Evolutionary conservation across 2,329 filamentous ascomycete genomes (phyloP), one percentile per base, ranked within the genome.

Genomic region (Decorospora gaudefroyi): DNA sequence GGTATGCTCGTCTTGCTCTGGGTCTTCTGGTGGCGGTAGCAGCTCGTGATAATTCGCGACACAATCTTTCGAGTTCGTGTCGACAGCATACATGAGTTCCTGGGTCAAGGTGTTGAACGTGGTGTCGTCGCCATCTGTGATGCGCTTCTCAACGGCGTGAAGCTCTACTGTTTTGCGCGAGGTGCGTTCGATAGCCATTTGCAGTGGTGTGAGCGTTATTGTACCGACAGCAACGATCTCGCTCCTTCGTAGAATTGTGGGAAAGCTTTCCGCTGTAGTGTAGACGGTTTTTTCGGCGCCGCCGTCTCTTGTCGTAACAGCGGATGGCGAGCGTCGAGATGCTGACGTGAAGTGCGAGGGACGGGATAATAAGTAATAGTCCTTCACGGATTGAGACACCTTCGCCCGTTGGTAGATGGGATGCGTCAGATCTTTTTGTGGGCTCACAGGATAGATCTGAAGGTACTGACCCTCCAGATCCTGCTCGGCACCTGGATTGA

Each of bases 381-480:
- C 92, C n/a, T 90, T 79, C 37, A 95, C 86, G 1, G 87, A 82
- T 43, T 88, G 85, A 1, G 88, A 84, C 3, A 97, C 87, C 52
- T 90, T 86, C n/a, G 88, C 82, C 18, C 91, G 84, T 70, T 95
- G 91, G 69, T 89, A 96, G 16, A 96, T 87, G 12, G 86, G 87
- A 67, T 96, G 90, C 1, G 74, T 74, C 18, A 95, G 77, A 64
- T 96, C 87, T 29, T 90, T 88, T 69, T 96, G 86, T 2, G 89
- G 84, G 39, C 83, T 90, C 38, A 97, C 82, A 6, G 87, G 78
- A 25, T 83, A 92, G 43, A 97, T 83, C 41, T 93, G 84, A 39
- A 97, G 68, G 70, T 88, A 96, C 61, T 97, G 92, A 9, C 92
- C 92, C 71, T 97, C 92, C 1, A 92, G 81, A 59, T 93, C 88